A percentile compares a stretch with the other conserved stretches of the same genome.
Evolutionary conservation across 1,284 basidiomycete genomes (phyloP).

Genomic region (Rhizoctonia solani): DNA sequence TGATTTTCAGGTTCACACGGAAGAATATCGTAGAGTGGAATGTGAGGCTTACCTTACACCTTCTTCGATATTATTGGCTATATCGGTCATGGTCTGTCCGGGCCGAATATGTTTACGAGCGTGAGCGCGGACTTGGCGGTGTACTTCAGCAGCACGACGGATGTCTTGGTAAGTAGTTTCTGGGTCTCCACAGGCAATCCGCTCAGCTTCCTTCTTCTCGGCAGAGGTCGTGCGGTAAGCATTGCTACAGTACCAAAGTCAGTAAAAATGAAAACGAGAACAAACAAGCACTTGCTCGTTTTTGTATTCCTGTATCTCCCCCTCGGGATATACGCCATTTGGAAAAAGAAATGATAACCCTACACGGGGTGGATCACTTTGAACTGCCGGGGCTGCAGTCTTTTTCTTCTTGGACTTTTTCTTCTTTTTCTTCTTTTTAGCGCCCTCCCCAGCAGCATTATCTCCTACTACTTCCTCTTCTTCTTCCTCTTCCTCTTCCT

Average conservation of each 20-base stretch:
- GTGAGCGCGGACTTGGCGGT: conserved; percentile 85
- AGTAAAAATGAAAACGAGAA: neutral
- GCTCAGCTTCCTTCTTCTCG: conserved; percentile 86
- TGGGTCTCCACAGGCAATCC: conserved; percentile 75
- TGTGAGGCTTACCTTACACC: conserved; percentile 59
- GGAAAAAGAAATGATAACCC: conserved; percentile 90
- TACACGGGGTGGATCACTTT: conserved; percentile 93
- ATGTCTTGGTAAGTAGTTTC: conserved; percentile 86
- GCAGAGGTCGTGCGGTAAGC: conserved; percentile 86
- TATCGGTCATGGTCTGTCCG: conserved; percentile 94
- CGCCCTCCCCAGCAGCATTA: conserved; percentile 40
- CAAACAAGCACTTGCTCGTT: conserved; percentile 62
- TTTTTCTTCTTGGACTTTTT: conserved; percentile 88
- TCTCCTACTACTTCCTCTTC: conserved; percentile 43
- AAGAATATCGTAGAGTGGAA: neutral
- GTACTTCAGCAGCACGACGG: conserved; percentile 92
- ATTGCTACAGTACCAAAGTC: conserved; percentile 59
- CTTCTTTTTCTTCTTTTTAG: conserved; percentile 91
- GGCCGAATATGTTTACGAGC: conserved; percentile 86
- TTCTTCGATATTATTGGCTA: conserved; percentile 92
- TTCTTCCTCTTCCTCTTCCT: conserved; percentile 45
- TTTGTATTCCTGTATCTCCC: conserved; percentile 87
- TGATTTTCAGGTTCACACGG: neutral
- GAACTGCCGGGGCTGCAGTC: conserved; percentile 52
- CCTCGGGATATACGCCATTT: conserved; percentile 85